A percentile compares a stretch with the other conserved stretches of the same genome.
Conservation (phyloP, 2,329 filamentous ascomycete species). For the Hymenoscyphus infarciens region DNA sequence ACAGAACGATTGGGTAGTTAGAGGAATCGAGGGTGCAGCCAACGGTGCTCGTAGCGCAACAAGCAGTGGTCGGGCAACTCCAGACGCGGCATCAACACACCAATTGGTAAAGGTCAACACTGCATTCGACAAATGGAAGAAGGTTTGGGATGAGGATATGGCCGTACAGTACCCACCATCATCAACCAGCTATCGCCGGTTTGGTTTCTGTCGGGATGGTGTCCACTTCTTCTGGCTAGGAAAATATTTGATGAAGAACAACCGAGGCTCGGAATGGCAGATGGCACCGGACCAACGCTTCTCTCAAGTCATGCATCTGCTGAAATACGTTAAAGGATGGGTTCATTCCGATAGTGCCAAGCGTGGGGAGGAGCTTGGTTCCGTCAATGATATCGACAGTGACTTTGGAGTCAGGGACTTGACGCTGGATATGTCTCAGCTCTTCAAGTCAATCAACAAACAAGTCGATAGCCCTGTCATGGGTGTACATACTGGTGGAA, state of each 20-base stretch:
- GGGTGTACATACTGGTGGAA: slow-evolving; percentile 30
- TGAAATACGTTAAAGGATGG: slow-evolving; percentile 59
- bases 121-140: slow-evolving; percentile 70
- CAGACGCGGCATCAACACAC: slow-evolving; percentile 37
- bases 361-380: slow-evolving; percentile 64
- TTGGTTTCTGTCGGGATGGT: slow-evolving; percentile 68
- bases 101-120: slow-evolving; percentile 45
- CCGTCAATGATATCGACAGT: slow-evolving; percentile 64
- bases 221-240: slow-evolving; percentile 73
- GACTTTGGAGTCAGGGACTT: slow-evolving; percentile 61
- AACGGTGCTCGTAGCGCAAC: slow-evolving; percentile 43
- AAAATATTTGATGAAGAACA: slow-evolving; percentile 60
- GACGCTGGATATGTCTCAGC: slow-evolving; percentile 66
- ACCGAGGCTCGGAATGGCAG: slow-evolving; percentile 49
- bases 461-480: slow-evolving; percentile 38
- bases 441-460: slow-evolving; percentile 60
- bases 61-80: slow-evolving; percentile 46
- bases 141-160: slow-evolving; percentile 68
- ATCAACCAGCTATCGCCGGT: slow-evolving; percentile 52
- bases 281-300: slow-evolving; percentile 57
- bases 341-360: slow-evolving; percentile 60
- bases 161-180: slow-evolving; percentile 59
- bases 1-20: slow-evolving; percentile 55
- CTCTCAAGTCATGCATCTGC: slow-evolving; percentile 54
- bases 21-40: slow-evolving; percentile 40